phyloP scores from a whole-genome alignment of 805 yeast species.

The Teunomyces lycoperdinae region DNA sequence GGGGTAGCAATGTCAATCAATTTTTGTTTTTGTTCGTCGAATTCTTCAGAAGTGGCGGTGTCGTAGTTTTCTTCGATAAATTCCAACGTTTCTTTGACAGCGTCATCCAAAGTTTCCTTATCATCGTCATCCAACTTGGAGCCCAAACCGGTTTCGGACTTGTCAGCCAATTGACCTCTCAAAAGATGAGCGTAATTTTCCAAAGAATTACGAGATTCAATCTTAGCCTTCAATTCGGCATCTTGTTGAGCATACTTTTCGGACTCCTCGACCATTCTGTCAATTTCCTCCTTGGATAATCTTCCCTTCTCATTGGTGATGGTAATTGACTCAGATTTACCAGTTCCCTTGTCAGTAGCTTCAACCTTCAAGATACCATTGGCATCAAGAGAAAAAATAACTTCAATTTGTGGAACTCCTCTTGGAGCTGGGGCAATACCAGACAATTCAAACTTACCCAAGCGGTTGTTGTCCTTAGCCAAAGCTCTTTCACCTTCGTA shows the following conservation, averaged over 20 bases:
- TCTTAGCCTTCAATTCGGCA: constrained; percentile 43
- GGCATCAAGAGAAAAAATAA: constrained; percentile 98
- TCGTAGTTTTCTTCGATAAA: constrained; percentile 86
- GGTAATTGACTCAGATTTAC: constrained; percentile 97
- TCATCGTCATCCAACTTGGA: constrained; percentile 85
- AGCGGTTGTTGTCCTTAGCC: constrained; percentile 94
- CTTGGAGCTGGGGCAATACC: constrained; percentile 98
- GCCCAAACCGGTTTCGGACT: constrained; percentile 51
- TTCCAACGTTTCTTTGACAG: constrained; percentile 80
- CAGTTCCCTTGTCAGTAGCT: constrained; percentile 97
- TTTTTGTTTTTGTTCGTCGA: constrained; percentile 85
- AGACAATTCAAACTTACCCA: constrained; percentile 98
- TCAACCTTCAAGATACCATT: constrained; percentile 99
- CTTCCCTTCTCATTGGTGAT: constrained; percentile 99
- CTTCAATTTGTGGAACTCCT: constrained; percentile 99
- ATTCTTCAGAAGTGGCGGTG: constrained; percentile 87
- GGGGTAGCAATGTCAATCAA: constrained; percentile 84
- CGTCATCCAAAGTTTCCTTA: constrained; percentile 83
- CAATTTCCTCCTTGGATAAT: constrained; percentile 93
- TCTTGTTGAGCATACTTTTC: constrained; percentile 70
- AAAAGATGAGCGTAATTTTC: constrained; percentile 45
- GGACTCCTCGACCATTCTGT: constrained; percentile 98
- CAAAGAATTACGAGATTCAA: constrained; percentile 42
- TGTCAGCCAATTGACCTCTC: constrained; percentile 45
- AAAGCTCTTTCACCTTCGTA: constrained; percentile 99